Evolutionary conservation across 208 protist genomes (phyloP).

Genomic region (Trypanosoma rangeli): DNA sequence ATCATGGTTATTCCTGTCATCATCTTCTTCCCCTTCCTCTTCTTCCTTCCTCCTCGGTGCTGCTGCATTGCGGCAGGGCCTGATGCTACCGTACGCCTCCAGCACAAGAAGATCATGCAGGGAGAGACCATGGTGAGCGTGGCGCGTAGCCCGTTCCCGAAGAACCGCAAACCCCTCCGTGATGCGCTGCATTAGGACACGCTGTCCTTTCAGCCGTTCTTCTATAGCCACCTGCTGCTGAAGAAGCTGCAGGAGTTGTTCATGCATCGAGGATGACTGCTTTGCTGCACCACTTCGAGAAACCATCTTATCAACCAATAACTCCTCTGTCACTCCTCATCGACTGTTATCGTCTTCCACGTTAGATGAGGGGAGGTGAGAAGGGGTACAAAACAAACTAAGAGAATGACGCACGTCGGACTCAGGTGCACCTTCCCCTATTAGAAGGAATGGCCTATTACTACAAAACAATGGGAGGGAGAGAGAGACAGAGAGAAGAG

Average conservation of each 20-base stretch:
- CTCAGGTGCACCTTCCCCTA: too few relatives aligned
- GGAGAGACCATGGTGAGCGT: slow-evolving; percentile 24
- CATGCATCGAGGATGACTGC: neutral
- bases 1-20: slow-evolving; percentile 4
- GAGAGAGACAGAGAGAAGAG: too few relatives aligned
- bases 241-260: slow-evolving; percentile 25
- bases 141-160: slow-evolving; percentile 13
- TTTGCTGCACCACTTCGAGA: neutral
- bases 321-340: neutral
- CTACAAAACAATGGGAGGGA: too few relatives aligned
- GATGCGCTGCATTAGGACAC: slow-evolving; percentile 23
- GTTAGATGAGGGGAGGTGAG: too few relatives aligned
- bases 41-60: neutral
- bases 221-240: slow-evolving; percentile 29
- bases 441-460: too few relatives aligned
- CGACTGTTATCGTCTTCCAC: too few relatives aligned
- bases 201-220: slow-evolving; percentile 22
- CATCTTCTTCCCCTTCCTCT: neutral
- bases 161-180: slow-evolving; percentile 25
- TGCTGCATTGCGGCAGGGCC: neutral
- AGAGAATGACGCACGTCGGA: too few relatives aligned
- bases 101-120: slow-evolving; percentile 44
- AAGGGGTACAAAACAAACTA: too few relatives aligned
- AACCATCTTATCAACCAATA: neutral
- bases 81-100: slow-evolving; percentile 6